Evolutionary conservation across 2,329 filamentous ascomycete species (phyloP).

Genomic region (Exophiala phaeomuriformis): DNA sequence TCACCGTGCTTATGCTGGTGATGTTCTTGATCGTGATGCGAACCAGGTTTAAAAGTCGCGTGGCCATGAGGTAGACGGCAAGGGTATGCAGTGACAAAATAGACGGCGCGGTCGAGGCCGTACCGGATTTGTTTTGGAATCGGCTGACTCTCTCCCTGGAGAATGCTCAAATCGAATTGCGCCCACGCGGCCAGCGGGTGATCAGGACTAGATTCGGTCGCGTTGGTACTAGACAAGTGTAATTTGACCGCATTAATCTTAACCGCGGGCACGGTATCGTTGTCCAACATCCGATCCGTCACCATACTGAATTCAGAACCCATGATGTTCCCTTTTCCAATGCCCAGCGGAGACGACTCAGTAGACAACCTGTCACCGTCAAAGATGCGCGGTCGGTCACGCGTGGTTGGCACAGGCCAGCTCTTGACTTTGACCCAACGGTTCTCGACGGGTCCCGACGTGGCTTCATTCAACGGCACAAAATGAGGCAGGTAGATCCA

Average conservation of each 20-base stretch:
- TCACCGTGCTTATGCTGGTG: too few relatives aligned
- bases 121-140: conserved; percentile 29
- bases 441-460: conserved; percentile 30
- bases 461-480: conserved; percentile 34
- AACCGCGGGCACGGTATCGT: conserved; percentile 14
- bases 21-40: conserved; percentile 5
- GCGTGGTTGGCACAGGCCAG: conserved; percentile 30
- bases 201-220: conserved; percentile 11
- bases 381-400: conserved; percentile 37
- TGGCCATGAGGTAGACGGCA: conserved; percentile 42
- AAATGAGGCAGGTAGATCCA: conserved; percentile 43
- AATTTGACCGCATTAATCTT: conserved; percentile 26
- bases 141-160: neutral
- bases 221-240: conserved; percentile 21
- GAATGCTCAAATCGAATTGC: conserved; percentile 11
- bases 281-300: conserved; percentile 28
- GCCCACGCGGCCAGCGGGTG: conserved; percentile 23
- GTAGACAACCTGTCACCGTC: conserved; percentile 35
- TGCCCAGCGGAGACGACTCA: conserved; percentile 37
- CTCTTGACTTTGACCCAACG: conserved; percentile 47
- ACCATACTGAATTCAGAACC: conserved; percentile 36
- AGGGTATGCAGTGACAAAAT: conserved; percentile 49
- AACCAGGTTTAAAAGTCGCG: conserved; percentile 15
- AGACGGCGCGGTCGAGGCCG: conserved; percentile 44
- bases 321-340: conserved; percentile 32